Percentiles rank a stretch among this genome's conserved stretches.
Conservation (phyloP, 2,329 filamentous ascomycete genomes). For the Aspergillaceae sp. region DNA sequence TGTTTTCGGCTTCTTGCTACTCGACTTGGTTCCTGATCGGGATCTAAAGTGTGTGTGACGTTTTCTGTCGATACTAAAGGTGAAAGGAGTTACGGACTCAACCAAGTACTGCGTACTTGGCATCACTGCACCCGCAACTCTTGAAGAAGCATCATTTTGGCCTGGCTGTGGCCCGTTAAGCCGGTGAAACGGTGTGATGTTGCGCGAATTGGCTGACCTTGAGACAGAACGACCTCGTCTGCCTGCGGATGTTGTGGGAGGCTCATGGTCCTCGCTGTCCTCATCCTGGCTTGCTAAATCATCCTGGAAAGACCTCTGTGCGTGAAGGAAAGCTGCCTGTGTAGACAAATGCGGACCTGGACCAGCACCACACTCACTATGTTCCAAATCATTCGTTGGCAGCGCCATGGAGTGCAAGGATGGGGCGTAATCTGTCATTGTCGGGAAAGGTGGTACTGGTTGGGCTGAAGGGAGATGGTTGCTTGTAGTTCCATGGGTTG, state of each 20-base stretch:
- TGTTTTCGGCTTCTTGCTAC: slow-evolving; percentile 14
- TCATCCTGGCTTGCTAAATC: slow-evolving; percentile 25
- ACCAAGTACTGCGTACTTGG: slow-evolving; percentile 36
- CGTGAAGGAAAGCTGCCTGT: slow-evolving; percentile 31
- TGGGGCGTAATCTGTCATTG: slow-evolving; percentile 22
- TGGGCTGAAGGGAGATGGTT: slow-evolving; percentile 32
- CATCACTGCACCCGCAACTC: slow-evolving; percentile 13
- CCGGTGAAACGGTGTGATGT: slow-evolving; percentile 24
- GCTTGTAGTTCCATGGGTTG: slow-evolving; percentile 14
- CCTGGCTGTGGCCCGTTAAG: slow-evolving; percentile 10
- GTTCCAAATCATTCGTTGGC: slow-evolving; percentile 15
- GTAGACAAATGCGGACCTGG: slow-evolving; percentile 31
- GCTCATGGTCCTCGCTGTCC: not conserved
- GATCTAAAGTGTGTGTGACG: slow-evolving; percentile 4
- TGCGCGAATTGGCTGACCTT: slow-evolving; percentile 9
- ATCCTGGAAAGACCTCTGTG: slow-evolving; percentile 33
- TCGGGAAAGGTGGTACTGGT: slow-evolving; percentile 19
- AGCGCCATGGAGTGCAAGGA: slow-evolving; percentile 33
- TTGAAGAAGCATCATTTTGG: slow-evolving; percentile 1
- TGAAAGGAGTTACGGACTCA: slow-evolving; percentile 33
- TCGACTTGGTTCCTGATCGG: slow-evolving; percentile 2
- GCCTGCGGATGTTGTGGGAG: slow-evolving; percentile 7
- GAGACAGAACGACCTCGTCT: slow-evolving; percentile 6
- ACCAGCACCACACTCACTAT: slow-evolving; percentile 12
- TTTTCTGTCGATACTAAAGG: slow-evolving; percentile 28